A percentile compares a stretch with the other conserved stretches of the same genome.
These are phyloP conservation scores for Solioccasus polychromus DNA, from an alignment of 768 basidiomycete genomes.

Conservation along the genomic window DNA sequence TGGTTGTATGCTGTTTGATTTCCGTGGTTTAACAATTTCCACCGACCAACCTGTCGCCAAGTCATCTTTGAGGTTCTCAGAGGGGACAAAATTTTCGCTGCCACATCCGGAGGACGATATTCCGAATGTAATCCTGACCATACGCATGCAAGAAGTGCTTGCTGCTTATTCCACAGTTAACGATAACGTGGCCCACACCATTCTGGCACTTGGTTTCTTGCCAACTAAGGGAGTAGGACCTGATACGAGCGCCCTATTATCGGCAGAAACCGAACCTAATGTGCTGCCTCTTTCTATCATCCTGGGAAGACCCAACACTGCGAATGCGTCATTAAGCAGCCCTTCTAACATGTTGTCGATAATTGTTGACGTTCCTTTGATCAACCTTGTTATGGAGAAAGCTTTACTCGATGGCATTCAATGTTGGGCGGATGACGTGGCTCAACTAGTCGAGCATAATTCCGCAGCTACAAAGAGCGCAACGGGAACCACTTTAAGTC, in stretches of 20 bases:
- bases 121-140: slow-evolving; percentile 31
- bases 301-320: slow-evolving; percentile 13
- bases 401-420: slow-evolving; percentile 71
- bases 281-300: slow-evolving; percentile 21
- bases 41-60: slow-evolving; percentile 24
- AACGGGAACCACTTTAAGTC: slow-evolving; percentile 38
- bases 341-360: slow-evolving; percentile 14
- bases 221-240: slow-evolving; percentile 17
- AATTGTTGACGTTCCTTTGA: slow-evolving; percentile 53
- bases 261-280: slow-evolving; percentile 16
- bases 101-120: slow-evolving; percentile 1
- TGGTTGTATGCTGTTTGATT: slow-evolving; percentile 64
- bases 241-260: slow-evolving; percentile 22
- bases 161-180: slow-evolving; percentile 45
- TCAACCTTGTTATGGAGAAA: slow-evolving; percentile 64
- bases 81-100: slow-evolving; percentile 9
- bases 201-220: slow-evolving; percentile 53
- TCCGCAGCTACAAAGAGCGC: slow-evolving; percentile 17
- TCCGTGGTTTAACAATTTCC: slow-evolving; percentile 49
- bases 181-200: slow-evolving; percentile 38
- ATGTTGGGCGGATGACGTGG: slow-evolving; percentile 82
- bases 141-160: slow-evolving; percentile 45
- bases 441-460: slow-evolving; percentile 63
- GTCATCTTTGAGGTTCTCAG: slow-evolving; percentile 30
- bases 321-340: neutral